Evolutionary conservation across 768 basidiomycete species (phyloP).

Genomic region (Amanita fuliginea): DNA sequence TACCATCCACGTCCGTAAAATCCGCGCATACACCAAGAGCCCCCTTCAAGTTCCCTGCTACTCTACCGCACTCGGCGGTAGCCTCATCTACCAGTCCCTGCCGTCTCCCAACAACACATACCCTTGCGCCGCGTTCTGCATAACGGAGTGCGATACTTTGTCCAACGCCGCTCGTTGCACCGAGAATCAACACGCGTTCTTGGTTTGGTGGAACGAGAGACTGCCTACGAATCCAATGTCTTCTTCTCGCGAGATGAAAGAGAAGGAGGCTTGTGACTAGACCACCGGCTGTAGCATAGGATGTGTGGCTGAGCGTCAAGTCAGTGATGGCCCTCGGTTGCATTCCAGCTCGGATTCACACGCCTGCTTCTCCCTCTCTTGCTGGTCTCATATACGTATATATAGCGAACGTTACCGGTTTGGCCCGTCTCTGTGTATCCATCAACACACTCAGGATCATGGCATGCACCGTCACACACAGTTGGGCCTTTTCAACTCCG

Average conservation of each 20-base stretch:
- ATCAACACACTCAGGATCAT: too few relatives aligned
- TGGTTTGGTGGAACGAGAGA: slow-evolving; percentile 24
- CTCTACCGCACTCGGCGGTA: slow-evolving; percentile 40
- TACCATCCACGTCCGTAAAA: slow-evolving; percentile 53
- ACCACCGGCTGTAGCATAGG: neutral
- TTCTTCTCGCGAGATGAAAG: slow-evolving; percentile 9
- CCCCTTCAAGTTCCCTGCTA: slow-evolving; percentile 15
- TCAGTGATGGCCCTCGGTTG: neutral
- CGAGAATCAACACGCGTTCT: slow-evolving; percentile 75
- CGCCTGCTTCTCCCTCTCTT: too few relatives aligned
- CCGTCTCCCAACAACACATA: slow-evolving; percentile 68
- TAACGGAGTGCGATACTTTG: slow-evolving; percentile 59
- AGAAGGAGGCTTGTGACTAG: neutral
- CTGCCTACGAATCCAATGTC: slow-evolving; percentile 20
- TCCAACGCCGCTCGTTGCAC: slow-evolving; percentile 81
- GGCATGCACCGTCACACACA: too few relatives aligned
- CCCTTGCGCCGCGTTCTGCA: slow-evolving; percentile 59
- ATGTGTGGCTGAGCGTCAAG: neutral
- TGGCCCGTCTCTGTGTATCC: too few relatives aligned
- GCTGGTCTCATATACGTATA: too few relatives aligned
- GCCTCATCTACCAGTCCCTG: slow-evolving; percentile 44
- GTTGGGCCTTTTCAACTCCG: too few relatives aligned
- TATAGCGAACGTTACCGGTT: too few relatives aligned
- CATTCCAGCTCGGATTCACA: neutral
- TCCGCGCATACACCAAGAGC: slow-evolving; percentile 50